Percentiles rank a stretch among this genome's conserved stretches.
phyloP scores from a whole-genome alignment of 352 stramenopile genomes.

The Pelagophyceae sp. region DNA sequence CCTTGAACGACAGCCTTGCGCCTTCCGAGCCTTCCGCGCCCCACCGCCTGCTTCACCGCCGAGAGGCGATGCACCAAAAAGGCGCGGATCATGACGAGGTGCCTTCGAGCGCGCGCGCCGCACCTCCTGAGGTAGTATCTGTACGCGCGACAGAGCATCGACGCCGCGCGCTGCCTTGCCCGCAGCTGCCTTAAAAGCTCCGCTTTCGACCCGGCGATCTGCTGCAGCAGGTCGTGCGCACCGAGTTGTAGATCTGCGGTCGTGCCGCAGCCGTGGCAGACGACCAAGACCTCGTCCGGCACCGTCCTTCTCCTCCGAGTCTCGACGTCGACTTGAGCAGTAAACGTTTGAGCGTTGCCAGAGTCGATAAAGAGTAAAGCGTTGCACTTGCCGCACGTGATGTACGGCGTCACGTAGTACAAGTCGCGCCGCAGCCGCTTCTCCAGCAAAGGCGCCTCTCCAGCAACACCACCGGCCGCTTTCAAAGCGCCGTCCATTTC shows the following conservation, averaged over 20 bases:
- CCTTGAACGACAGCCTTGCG: background rate
- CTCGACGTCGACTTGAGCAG: background rate
- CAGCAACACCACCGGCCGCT: background rate
- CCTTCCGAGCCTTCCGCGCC: background rate
- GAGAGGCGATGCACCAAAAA: background rate
- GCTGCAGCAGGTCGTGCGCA: background rate
- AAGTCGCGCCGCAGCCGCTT: background rate
- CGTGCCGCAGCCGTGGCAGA: background rate
- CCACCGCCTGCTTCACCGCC: background rate
- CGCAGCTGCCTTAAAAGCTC: background rate
- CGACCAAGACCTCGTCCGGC: background rate
- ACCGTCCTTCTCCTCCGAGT: background rate
- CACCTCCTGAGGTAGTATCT: background rate
- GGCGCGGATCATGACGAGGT: background rate
- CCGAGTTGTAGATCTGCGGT: background rate
- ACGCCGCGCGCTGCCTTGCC: background rate
- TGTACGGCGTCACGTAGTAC: constrained; percentile 7
- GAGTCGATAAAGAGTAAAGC: constrained; percentile 3
- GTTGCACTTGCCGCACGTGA: constrained; percentile 12
- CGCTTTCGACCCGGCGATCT: background rate
- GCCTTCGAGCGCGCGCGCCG: background rate
- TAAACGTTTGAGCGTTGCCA: background rate
- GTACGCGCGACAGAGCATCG: background rate
- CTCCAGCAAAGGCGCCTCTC: background rate
- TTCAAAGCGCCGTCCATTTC: background rate